Base-by-base conservation (phyloP, 1,284 basidiomycete genomes). In the Cutaneotrichosporon cutaneum region DNA sequence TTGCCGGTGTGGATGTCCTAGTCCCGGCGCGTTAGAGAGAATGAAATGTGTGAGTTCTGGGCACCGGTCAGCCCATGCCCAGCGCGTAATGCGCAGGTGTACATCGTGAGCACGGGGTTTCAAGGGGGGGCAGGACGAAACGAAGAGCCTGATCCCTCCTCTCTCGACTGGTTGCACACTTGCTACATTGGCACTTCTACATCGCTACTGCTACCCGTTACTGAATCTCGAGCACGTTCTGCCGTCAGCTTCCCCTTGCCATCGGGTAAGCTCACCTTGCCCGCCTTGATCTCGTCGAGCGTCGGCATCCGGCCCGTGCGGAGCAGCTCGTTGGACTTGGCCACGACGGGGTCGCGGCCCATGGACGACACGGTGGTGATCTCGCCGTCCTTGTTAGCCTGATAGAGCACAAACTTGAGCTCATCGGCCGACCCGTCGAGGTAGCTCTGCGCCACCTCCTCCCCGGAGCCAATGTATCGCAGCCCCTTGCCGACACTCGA, bases 401-500 rank as follows among this genome's bases (percentile, higher is more conserved):
- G 94, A 81, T 92, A 95, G 0, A 91, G 89, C 50, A 90, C 85
- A 73, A 94, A 94, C 87, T 93, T 93, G 82, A 94, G 81, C 69
- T 90, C 90, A 3, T 83, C 84, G 26, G 75, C 83, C 73, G 88
- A 84, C 3, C 94, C 94, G 64, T 89, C 86, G 66, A 94, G 83
- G 71, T 88, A 85, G 32, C 90, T 80, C 64, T 90, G 88, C 67
- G 94, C 90, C 70, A 83, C 88, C 2, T 84, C 83, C 21, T 75
- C 77, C 3, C 82, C 82, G 18, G 87, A 80, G 8, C 91, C 90
- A 68, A 88, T 87, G 79, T 94, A 96, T 51, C 92, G 84, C 58
- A 96, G 81, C 72, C 89, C 87, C 71, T 87, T 85, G 42, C 89
- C 89, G 78, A 90, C 85, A 75, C 81, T 76, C 26, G 80, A 81